Base-by-base conservation (phyloP, 2,329 filamentous ascomycete species). In the Alternaria panax region DNA sequence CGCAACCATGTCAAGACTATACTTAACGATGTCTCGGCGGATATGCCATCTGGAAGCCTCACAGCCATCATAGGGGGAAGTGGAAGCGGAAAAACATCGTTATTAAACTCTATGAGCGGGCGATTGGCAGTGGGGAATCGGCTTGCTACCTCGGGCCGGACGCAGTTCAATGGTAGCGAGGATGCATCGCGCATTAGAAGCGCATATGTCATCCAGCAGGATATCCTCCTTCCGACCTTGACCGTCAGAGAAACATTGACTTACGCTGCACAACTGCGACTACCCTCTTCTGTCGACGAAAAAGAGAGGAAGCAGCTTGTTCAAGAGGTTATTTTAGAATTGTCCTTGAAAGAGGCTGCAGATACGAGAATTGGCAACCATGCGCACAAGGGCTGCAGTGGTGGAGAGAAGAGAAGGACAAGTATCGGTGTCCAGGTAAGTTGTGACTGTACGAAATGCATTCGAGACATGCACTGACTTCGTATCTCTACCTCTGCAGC, bases 61-160 rank as follows among this genome's bases (percentile, higher is more conserved):
- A 92, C 90, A 0, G 90, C 90, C 8, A 92, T 93, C 53, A 87
- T 93, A 57, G 90, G 90, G 9, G 89, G 90, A 4, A 90, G 88
- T 69, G 90, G 90, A 20, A 90, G 87, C 2, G 90, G 90, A 0
- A 92, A 92, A 55, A 79, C 74, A 2, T 75, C 74, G 2, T 57
- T 80, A 57, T 80, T 93, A 32, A 93, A 92, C 72, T 86, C 88
- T 20, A 84, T 92, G 79, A 88, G 90, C 11, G 87, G 90, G 64
- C 85, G 90, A 32, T 86, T 92, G 74, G 81, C 83, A 11, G 78
- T 80, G n/a, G 79, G 80, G n/a, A 86, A 85, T 66, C 82, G 86
- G 28, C 76, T 84, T 12, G 75, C 78, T 22, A 77, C 79, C 16
- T 79, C 82, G 4, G 90, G 90, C 0, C 73, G 76, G 4, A 84